A percentile compares a stretch with the other conserved stretches of the same genome.
These are phyloP conservation scores for Xylariaceae sp. DNA, from an alignment of 2,329 filamentous ascomycete species.

Conservation along the genomic window DNA sequence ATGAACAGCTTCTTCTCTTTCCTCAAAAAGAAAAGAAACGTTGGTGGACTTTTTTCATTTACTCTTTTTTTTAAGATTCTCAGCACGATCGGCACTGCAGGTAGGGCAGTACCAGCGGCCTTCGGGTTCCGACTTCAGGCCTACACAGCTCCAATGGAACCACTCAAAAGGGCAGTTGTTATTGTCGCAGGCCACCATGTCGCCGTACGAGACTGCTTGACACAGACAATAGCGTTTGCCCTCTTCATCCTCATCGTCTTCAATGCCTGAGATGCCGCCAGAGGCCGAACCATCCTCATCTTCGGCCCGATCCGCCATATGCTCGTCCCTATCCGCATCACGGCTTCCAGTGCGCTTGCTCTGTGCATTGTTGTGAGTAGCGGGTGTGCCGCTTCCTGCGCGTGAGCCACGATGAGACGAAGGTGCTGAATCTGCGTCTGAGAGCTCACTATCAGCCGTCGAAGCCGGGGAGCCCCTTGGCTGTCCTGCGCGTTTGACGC, in stretches of 20 bases:
- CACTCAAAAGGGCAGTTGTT: slow-evolving; percentile 75
- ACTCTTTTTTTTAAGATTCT: slow-evolving; percentile 44
- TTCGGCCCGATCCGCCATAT: slow-evolving; percentile 38
- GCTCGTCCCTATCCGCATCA: slow-evolving; percentile 29
- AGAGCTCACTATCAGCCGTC: slow-evolving; percentile 59
- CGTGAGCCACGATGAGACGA: slow-evolving; percentile 42
- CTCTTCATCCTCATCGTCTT: slow-evolving; percentile 64
- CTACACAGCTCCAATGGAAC: slow-evolving; percentile 78
- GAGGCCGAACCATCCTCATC: slow-evolving; percentile 43
- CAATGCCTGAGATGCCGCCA: slow-evolving; percentile 17
- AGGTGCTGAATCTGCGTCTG: slow-evolving; percentile 54
- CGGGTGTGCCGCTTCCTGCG: slow-evolving; percentile 36
- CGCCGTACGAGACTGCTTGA: slow-evolving; percentile 76
- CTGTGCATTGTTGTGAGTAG: slow-evolving; percentile 23
- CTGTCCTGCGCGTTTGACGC: slow-evolving; percentile 51
- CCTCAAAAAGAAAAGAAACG: too few relatives aligned
- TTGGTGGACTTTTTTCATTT: slow-evolving; percentile 18
- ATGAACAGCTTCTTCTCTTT: too few relatives aligned
- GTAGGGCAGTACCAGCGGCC: slow-evolving; percentile 64
- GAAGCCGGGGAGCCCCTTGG: slow-evolving; percentile 58
- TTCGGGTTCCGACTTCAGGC: slow-evolving; percentile 61
- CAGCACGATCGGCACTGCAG: slow-evolving; percentile 40
- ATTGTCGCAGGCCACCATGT: slow-evolving; percentile 88
- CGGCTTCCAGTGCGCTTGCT: neutral
- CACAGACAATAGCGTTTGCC: slow-evolving; percentile 81